Evolutionary conservation across 352 stramenopile genomes (phyloP), one percentile per base, ranked within the genome.

Genomic region (Phytophthora pini): DNA sequence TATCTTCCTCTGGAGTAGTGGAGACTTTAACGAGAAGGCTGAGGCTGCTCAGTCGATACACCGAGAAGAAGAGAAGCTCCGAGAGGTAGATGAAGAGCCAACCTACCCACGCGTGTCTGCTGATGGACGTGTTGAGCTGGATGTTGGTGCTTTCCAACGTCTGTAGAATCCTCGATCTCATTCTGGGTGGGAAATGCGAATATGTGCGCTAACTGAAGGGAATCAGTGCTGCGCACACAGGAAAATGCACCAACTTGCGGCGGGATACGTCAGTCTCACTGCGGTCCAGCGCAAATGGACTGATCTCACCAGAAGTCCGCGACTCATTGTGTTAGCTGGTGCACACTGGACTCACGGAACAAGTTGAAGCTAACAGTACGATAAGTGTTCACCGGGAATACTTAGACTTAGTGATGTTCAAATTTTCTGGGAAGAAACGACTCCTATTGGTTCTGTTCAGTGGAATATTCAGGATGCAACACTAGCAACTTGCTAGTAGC

Each of bases 31-130:
- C 40, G 11, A 77, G 55, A 26, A 63, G 44, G 5, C 39, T 48
- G 24, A 77, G 29, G 45, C 68, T 77, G 44, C 11, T 61, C 36
- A 73, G 15, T 13, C 68, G 58, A 34, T 70, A 77, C 15, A 40
- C 43, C 31, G 43, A 64, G 45, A 70, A 77, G 53, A 65, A 61
- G 32, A 57, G n/a, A n/a, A 77, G 41, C 17, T 57, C 48, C 1
- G 54, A 36, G 12, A 61, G 22, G 34, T 67, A 77, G 17, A 77
- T 36, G 27, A 70, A 61, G 8, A 47, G 27, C 55, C 61, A 74
- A 27, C 57, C 39, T 6, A 64, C 40, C 68, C 68, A 77, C 2
- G 64, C 50, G 38, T 64, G 50, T 31, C 59, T 51, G 39, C 56
- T 60, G 11, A 77, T 64, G 24, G 53, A 31, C 24, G 64, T 39